These are phyloP conservation scores for Paramecium pentaurelia DNA, from an alignment of 73 alveolate genomes.

Conservation along the genomic window DNA sequence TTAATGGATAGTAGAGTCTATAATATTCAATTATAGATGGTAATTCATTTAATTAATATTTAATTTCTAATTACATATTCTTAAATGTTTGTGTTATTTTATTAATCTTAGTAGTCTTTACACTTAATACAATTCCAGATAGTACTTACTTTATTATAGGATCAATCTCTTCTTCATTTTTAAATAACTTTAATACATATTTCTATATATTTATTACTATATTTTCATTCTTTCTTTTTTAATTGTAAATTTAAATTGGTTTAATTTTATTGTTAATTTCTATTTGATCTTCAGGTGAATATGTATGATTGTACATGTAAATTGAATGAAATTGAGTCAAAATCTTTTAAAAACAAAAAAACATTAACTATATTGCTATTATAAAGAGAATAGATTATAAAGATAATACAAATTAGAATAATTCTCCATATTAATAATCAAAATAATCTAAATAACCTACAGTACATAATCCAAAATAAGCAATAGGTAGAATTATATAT, in stretches of 20 bases:
- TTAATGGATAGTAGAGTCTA: not conserved
- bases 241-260: not conserved
- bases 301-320: not conserved
- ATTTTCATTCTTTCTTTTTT: not conserved
- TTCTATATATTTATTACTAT: not conserved
- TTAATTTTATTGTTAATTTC: not conserved
- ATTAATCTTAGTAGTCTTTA: not conserved
- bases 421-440: not conserved
- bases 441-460: not conserved
- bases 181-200: not conserved
- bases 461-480: not conserved
- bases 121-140: not conserved
- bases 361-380: not conserved
- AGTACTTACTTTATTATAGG: not conserved
- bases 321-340: not conserved
- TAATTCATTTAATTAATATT: not conserved
- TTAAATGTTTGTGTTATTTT: not conserved
- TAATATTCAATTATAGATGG: not conserved
- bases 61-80: not conserved
- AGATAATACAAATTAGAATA: not conserved
- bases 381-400: not conserved
- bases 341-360: not conserved
- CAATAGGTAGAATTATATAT: not conserved
- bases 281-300: not conserved
- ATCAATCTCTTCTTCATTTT: slow-evolving; percentile 20